Percentiles rank a stretch among this genome's conserved stretches.
Conservation (phyloP, 2,329 filamentous ascomycete genomes). For the Amylocarpus encephaloides region DNA sequence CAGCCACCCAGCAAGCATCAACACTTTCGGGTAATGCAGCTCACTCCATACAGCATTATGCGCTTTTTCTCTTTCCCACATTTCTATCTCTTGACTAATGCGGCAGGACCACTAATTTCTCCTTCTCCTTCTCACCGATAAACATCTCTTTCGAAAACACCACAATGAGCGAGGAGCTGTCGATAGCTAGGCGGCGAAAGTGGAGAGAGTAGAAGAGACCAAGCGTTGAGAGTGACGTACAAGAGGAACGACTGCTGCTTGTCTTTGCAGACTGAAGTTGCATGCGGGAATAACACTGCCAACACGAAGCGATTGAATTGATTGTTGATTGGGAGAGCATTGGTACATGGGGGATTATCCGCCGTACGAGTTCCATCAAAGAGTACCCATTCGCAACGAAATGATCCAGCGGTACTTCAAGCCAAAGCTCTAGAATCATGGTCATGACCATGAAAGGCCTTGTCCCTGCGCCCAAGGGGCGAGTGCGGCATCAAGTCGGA, state of each 20-base stretch:
- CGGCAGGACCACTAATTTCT: background rate
- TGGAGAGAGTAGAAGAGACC: background rate
- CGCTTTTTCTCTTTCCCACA: too few species aligned
- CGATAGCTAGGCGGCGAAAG: background rate
- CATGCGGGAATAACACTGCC: too few species aligned
- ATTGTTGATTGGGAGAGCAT: too few species aligned
- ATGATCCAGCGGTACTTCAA: background rate
- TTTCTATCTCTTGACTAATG: background rate
- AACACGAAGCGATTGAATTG: too few species aligned
- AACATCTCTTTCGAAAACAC: background rate
- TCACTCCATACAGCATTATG: too few species aligned
- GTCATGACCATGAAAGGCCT: constrained; percentile 1
- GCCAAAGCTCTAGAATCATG: background rate
- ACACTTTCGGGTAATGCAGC: too few species aligned
- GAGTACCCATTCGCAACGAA: background rate
- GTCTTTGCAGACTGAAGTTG: too few species aligned
- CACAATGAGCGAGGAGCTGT: background rate
- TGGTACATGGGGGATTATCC: background rate
- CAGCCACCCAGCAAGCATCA: background rate
- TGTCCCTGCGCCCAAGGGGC: background rate
- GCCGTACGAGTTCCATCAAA: background rate
- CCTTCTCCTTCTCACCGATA: background rate
- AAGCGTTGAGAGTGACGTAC: too few species aligned
- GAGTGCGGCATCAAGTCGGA: constrained; percentile 17
- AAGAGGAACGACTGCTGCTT: too few species aligned